These are phyloP conservation scores for Stephania japonica DNA, from an alignment of 164 flowering plant species.

Conservation along the genomic window DNA sequence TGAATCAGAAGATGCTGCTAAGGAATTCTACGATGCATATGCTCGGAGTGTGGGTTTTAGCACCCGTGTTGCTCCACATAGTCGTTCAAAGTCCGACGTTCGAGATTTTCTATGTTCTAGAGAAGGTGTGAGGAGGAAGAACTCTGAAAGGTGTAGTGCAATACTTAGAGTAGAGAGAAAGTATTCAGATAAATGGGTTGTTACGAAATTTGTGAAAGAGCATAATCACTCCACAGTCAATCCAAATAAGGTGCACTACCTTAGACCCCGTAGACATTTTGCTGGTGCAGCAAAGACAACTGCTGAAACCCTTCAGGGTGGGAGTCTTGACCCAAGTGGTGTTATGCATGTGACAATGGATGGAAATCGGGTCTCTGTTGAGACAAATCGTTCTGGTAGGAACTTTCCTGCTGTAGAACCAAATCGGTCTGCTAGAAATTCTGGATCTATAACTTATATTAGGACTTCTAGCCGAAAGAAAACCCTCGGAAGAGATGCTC, in stretches of 20 bases:
- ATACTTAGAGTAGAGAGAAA: slow-evolving; percentile 50
- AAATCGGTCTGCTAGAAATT: slow-evolving; percentile 27
- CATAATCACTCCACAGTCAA: slow-evolving; percentile 55
- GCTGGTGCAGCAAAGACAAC: slow-evolving; percentile 46
- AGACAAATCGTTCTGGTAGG: slow-evolving; percentile 29
- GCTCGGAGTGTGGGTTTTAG: slow-evolving; percentile 61
- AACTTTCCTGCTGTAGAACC: slow-evolving; percentile 28
- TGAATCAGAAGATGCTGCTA: slow-evolving; percentile 57
- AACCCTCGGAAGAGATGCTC: slow-evolving; percentile 55
- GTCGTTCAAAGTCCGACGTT: slow-evolving; percentile 41
- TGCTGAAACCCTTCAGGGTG: slow-evolving; percentile 31
- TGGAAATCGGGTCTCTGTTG: slow-evolving; percentile 36
- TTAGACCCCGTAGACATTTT: slow-evolving; percentile 57
- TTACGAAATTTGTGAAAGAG: slow-evolving; percentile 60
- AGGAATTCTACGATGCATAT: slow-evolving; percentile 56
- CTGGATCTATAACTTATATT: slow-evolving; percentile 24
- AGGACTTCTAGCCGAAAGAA: slow-evolving; percentile 34
- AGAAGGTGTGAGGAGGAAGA: slow-evolving; percentile 46
- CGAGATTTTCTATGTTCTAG: slow-evolving; percentile 56
- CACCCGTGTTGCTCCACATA: slow-evolving; percentile 34
- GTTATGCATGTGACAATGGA: slow-evolving; percentile 52
- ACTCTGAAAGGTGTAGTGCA: slow-evolving; percentile 54
- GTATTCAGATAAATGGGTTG: slow-evolving; percentile 57
- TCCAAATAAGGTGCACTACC: slow-evolving; percentile 56
- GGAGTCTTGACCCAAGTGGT: slow-evolving; percentile 41